Evolutionary conservation across 768 basidiomycete species (phyloP).

Genomic region (Amanita rimosa): DNA sequence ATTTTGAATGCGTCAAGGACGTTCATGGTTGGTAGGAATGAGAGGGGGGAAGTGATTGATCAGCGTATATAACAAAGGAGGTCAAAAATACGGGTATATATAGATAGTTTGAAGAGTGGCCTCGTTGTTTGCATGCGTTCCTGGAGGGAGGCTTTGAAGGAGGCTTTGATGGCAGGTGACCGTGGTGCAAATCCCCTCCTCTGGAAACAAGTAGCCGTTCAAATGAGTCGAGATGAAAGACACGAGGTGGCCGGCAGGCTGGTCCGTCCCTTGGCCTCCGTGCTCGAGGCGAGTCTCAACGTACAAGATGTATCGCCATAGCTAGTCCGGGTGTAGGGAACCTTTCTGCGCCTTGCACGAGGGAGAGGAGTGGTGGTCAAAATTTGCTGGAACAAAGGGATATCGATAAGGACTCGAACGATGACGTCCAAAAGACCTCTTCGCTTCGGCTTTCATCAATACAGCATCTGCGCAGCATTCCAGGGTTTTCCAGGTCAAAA

Average conservation of each 20-base stretch:
- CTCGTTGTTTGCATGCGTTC: conserved; percentile 7
- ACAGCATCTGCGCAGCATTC: not conserved
- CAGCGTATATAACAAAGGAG: not conserved
- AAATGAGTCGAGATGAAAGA: conserved; percentile 3
- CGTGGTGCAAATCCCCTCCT: conserved; percentile 2
- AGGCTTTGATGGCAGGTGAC: conserved; percentile 2
- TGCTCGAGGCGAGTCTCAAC: not conserved
- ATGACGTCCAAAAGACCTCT: no score
- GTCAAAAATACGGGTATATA: conserved; percentile 2
- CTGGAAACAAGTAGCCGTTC: not conserved
- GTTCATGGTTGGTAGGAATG: conserved; percentile 9
- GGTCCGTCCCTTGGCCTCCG: not conserved
- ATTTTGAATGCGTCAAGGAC: conserved; percentile 65
- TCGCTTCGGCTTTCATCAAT: not conserved
- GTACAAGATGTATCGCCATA: not conserved
- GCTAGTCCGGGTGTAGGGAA: not conserved
- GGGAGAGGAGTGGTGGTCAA: not conserved
- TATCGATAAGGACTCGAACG: no score
- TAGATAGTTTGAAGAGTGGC: not conserved
- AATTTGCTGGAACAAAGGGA: no score
- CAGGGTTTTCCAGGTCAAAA: no score
- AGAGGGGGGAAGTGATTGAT: not conserved
- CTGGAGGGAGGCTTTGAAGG: not conserved
- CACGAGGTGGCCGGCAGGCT: conserved; percentile 2
- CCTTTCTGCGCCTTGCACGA: not conserved